phyloP scores from a whole-genome alignment of 2,329 filamentous ascomycete genomes.

The Claviceps capensis region DNA sequence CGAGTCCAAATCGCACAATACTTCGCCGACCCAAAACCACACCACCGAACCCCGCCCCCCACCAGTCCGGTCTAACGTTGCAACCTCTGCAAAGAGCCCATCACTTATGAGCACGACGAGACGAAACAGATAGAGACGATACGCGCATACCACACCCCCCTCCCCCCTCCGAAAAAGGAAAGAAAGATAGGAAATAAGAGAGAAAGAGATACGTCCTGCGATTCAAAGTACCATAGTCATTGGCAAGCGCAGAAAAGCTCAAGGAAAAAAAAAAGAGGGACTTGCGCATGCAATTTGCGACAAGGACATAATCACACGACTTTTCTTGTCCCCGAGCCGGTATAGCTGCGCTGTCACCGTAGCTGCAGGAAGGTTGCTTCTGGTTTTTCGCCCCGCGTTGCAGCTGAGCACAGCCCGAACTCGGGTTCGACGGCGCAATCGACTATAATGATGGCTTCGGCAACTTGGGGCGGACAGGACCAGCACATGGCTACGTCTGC shows the following conservation, averaged over 20 bases:
- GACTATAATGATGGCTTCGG: conserved; percentile 35
- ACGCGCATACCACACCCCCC: not conserved
- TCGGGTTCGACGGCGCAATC: not conserved
- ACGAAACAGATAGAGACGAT: no score
- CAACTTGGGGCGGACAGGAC: conserved; percentile 42
- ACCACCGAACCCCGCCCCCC: no score
- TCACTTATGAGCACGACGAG: no score
- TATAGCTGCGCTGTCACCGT: no score
- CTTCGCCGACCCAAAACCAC: no score
- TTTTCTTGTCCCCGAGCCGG: not conserved
- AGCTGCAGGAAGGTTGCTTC: not conserved
- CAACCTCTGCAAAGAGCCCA: no score
- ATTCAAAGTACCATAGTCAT: no score
- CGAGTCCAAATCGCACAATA: no score
- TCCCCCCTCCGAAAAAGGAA: not conserved
- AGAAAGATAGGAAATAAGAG: not conserved
- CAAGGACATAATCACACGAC: not conserved
- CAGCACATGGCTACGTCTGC: conserved; percentile 33
- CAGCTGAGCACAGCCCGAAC: no score
- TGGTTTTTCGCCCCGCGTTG: not conserved
- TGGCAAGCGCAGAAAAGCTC: not conserved
- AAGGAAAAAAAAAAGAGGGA: not conserved
- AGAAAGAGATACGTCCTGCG: not conserved
- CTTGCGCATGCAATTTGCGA: not conserved
- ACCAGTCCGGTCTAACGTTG: no score